A percentile compares a stretch with the other conserved stretches of the same genome.
These are phyloP conservation scores for Kurtzmaniella natalensis DNA, from an alignment of 1,139 yeast genomes.

Conservation along the genomic window DNA sequence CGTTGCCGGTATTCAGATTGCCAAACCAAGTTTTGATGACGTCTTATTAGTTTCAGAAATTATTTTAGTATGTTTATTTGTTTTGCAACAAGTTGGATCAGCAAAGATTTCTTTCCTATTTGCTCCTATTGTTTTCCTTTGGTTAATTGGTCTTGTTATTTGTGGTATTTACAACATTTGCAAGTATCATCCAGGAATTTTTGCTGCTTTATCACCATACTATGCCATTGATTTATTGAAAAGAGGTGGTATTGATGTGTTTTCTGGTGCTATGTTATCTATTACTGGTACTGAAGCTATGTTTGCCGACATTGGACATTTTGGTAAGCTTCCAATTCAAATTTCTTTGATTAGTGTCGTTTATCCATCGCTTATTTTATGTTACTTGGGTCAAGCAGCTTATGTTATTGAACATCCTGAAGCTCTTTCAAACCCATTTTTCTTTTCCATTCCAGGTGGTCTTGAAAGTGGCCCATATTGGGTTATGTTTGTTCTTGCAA, in stretches of 20 bases:
- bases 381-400: slow-evolving; percentile 58
- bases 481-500: slow-evolving; percentile 51
- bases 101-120: slow-evolving; percentile 36
- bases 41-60: slow-evolving; percentile 49
- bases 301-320: slow-evolving; percentile 61
- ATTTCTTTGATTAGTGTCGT: slow-evolving; percentile 41
- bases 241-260: slow-evolving; percentile 37
- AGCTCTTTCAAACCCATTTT: slow-evolving; percentile 39
- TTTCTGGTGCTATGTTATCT: slow-evolving; percentile 50
- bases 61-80: slow-evolving; percentile 40
- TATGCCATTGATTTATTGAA: slow-evolving; percentile 44
- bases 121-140: slow-evolving; percentile 51
- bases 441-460: slow-evolving; percentile 49
- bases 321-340: slow-evolving; percentile 47
- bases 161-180: slow-evolving; percentile 46
- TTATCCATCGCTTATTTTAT: slow-evolving; percentile 48
- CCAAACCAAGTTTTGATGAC: slow-evolving; percentile 31
- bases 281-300: slow-evolving; percentile 61
- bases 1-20: slow-evolving; percentile 44
- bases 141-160: slow-evolving; percentile 44
- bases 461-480: slow-evolving; percentile 41
- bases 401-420: slow-evolving; percentile 40
- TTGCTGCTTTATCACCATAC: slow-evolving; percentile 47
- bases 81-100: slow-evolving; percentile 46
- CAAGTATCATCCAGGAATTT: slow-evolving; percentile 37